A percentile compares a stretch with the other conserved stretches of the same genome.
These are phyloP conservation scores for Pichia norvegensis DNA, from an alignment of 1,139 yeast species.

Conservation along the genomic window DNA sequence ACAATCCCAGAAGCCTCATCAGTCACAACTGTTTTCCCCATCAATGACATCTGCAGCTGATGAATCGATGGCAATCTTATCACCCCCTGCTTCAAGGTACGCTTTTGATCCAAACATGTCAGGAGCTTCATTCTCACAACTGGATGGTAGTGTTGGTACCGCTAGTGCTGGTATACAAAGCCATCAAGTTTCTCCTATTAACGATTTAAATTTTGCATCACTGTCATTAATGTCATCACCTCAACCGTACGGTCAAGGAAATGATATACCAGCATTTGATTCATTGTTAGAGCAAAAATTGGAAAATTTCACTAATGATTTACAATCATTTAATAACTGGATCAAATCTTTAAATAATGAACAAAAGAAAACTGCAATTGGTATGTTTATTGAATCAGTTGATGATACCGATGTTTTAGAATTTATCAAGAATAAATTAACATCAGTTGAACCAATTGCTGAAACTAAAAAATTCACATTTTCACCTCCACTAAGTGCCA, in stretches of 20 bases:
- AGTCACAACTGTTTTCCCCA: not conserved
- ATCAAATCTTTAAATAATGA: constrained; percentile 46
- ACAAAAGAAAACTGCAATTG: constrained; percentile 53
- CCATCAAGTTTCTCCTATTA: constrained; percentile 1
- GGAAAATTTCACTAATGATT: constrained; percentile 36
- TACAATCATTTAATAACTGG: constrained; percentile 54
- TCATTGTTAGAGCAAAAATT: constrained; percentile 26
- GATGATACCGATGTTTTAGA: constrained; percentile 37
- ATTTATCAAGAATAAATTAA: constrained; percentile 1
- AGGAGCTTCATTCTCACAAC: constrained; percentile 19
- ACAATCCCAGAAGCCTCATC: not conserved
- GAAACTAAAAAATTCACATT: constrained; percentile 1
- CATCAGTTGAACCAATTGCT: constrained; percentile 1
- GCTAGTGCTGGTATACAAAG: not conserved
- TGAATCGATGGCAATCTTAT: constrained; percentile 26
- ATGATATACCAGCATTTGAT: constrained; percentile 30
- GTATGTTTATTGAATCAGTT: constrained; percentile 45
- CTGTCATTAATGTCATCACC: constrained; percentile 7
- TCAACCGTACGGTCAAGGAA: constrained; percentile 18
- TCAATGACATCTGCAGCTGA: not conserved
- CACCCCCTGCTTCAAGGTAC: constrained; percentile 34
- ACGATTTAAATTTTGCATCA: constrained; percentile 7
- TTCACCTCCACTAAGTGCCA: constrained; percentile 11
- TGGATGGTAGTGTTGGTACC: not conserved
- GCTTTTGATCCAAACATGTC: constrained; percentile 28